These are phyloP conservation scores for Yamagishiella unicocca DNA, from an alignment of 139 green algal species.

Conservation along the genomic window DNA sequence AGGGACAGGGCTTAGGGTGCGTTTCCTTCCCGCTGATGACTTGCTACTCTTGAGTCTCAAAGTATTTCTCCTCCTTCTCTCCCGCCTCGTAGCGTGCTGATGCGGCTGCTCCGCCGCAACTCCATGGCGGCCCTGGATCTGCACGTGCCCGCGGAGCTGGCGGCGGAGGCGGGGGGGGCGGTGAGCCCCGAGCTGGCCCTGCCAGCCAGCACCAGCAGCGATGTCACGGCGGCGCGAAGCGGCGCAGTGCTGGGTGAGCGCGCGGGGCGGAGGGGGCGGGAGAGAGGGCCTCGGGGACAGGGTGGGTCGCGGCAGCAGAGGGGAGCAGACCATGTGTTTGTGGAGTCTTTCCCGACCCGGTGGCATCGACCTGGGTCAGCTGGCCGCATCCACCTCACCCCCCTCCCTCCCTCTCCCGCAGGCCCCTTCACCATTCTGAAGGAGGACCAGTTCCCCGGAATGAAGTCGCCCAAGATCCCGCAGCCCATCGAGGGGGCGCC, in stretches of 20 bases:
- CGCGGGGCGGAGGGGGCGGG: neutral
- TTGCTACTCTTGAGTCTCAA: neutral
- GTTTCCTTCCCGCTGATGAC: neutral
- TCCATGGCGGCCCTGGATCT: conserved; percentile 87
- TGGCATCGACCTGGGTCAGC: too few species aligned
- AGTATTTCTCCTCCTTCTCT: neutral
- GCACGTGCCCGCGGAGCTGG: conserved; percentile 65
- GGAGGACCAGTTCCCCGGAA: conserved; percentile 89
- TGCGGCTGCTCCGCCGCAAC: conserved; percentile 88
- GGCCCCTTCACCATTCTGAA: conserved; percentile 90
- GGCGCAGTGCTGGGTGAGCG: conserved; percentile 79
- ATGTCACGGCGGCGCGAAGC: conserved; percentile 66
- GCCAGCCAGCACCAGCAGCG: conserved; percentile 38
- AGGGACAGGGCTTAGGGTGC: too few species aligned
- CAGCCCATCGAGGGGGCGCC: conserved; percentile 77
- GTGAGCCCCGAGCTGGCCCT: neutral
- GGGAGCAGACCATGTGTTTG: neutral
- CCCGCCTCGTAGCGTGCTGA: conserved; percentile 61
- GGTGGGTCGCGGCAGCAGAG: neutral
- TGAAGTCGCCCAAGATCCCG: conserved; percentile 53
- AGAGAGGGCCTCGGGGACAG: neutral
- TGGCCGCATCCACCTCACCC: neutral
- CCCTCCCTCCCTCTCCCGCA: neutral
- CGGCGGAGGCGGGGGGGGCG: neutral
- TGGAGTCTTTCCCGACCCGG: too few species aligned